Conservation (phyloP, 2,329 filamentous ascomycete species). For the Penicillium sp. region DNA sequence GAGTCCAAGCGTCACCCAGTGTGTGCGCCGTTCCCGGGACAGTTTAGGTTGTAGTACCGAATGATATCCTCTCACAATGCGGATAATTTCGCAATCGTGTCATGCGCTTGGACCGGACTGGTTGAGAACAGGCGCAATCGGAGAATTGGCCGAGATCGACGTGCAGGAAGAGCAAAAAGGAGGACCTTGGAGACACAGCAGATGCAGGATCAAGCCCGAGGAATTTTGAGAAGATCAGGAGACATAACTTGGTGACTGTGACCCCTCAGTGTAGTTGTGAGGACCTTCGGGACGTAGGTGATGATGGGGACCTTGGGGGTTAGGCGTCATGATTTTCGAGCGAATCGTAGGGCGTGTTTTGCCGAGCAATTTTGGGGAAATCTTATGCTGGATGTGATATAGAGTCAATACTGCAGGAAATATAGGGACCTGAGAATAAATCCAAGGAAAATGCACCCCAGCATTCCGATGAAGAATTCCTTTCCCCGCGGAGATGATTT, state of each 20-base stretch:
- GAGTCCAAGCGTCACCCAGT: background rate
- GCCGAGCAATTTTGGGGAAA: background rate
- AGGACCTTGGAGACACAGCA: slow-evolving; percentile 17
- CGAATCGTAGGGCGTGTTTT: slow-evolving; percentile 16
- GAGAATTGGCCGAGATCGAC: slow-evolving; percentile 19
- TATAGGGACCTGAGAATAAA: background rate
- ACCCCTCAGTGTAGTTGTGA: slow-evolving; percentile 7
- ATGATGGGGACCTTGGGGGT: slow-evolving; percentile 35
- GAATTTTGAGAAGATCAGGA: slow-evolving; percentile 5
- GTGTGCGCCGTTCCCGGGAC: background rate
- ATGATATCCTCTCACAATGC: slow-evolving; percentile 1
- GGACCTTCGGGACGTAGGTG: slow-evolving; percentile 16
- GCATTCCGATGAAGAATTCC: slow-evolving; percentile 8
- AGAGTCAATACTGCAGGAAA: background rate
- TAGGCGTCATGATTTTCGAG: slow-evolving; percentile 19
- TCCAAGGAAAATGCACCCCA: background rate
- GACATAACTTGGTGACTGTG: slow-evolving; percentile 2
- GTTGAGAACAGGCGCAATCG: slow-evolving; percentile 15
- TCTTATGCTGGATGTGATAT: background rate
- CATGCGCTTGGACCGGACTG: slow-evolving; percentile 9
- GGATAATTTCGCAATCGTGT: slow-evolving; percentile 14
- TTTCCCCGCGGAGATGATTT: background rate
- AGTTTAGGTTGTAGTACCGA: background rate
- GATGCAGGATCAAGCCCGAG: background rate
- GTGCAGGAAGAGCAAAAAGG: slow-evolving; percentile 11